Percentiles rank a stretch among this genome's conserved stretches.
Conservation (phyloP, 2,329 filamentous ascomycete genomes). For the Microdochium trichocladiopsis region DNA sequence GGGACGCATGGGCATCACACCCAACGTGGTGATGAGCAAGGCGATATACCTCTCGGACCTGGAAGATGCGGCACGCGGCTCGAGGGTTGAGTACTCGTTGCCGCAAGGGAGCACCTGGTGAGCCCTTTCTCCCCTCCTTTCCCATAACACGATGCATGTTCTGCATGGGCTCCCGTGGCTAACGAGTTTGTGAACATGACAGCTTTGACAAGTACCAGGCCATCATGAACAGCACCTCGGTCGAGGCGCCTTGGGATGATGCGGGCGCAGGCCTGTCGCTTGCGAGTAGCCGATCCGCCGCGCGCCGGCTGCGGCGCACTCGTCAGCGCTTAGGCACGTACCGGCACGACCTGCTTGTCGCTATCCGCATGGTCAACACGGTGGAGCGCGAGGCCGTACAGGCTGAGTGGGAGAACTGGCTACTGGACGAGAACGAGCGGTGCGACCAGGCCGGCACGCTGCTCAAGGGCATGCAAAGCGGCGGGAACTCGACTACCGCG, state of each 20-base stretch:
- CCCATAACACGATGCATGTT: no score
- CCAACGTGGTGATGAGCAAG: slow-evolving; percentile 75
- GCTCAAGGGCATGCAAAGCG: slow-evolving; percentile 24
- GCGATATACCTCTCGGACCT: slow-evolving; percentile 79
- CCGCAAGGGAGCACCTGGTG: slow-evolving; percentile 44
- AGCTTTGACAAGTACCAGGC: slow-evolving; percentile 56
- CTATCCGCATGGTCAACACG: slow-evolving; percentile 81
- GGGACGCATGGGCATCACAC: slow-evolving; percentile 69
- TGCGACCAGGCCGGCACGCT: slow-evolving; percentile 57
- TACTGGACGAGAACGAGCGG: slow-evolving; percentile 67
- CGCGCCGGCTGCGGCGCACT: slow-evolving; percentile 66
- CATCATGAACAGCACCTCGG: slow-evolving; percentile 49
- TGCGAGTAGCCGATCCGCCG: slow-evolving; percentile 43
- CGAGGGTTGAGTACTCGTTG: slow-evolving; percentile 23
- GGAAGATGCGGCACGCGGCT: slow-evolving; percentile 48
- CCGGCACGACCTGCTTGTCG: slow-evolving; percentile 84
- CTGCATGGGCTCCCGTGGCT: no score
- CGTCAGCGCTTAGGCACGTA: slow-evolving; percentile 77
- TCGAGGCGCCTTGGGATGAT: slow-evolving; percentile 49
- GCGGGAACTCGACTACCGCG: slow-evolving; percentile 8
- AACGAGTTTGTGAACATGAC: background rate
- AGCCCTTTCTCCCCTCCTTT: no score
- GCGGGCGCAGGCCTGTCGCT: slow-evolving; percentile 40
- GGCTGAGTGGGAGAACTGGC: slow-evolving; percentile 91
- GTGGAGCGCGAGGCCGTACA: slow-evolving; percentile 81